Evolutionary conservation across 176 grass and related monocot genomes (phyloP).

Genomic region (Carex parvula): DNA sequence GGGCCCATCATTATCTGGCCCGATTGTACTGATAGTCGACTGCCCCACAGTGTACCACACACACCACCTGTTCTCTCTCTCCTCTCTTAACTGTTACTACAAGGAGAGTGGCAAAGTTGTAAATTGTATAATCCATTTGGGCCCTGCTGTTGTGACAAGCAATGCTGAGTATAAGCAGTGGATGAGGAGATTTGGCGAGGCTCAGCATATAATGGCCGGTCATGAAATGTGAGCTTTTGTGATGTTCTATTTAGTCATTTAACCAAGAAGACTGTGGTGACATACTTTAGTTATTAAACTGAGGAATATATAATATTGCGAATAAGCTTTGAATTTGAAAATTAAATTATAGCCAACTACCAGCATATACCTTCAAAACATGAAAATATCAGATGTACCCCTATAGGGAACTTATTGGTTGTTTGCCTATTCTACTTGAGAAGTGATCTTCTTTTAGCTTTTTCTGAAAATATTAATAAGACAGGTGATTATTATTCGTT

Average conservation of each 20-base stretch:
- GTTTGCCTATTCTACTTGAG: neutral
- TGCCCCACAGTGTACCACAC: slow-evolving; percentile 72
- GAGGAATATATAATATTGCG: neutral
- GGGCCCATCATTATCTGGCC: slow-evolving; percentile 59
- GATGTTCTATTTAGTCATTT: slow-evolving; percentile 23
- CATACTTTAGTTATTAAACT: neutral
- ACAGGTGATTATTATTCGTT: too few relatives aligned
- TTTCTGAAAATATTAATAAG: too few relatives aligned
- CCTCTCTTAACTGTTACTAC: slow-evolving; percentile 55
- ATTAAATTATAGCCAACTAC: neutral
- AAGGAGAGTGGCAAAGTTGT: slow-evolving; percentile 56
- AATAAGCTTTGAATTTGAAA: slow-evolving; percentile 5
- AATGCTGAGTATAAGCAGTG: slow-evolving; percentile 62
- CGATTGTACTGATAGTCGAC: slow-evolving; percentile 73
- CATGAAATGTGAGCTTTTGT: slow-evolving; percentile 81
- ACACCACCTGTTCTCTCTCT: slow-evolving; percentile 55
- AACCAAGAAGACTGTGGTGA: neutral
- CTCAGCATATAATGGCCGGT: slow-evolving; percentile 95
- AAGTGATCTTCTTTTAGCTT: neutral
- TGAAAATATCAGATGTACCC: neutral
- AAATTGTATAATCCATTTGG: slow-evolving; percentile 97
- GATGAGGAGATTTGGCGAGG: slow-evolving; percentile 67
- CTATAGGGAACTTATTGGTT: neutral
- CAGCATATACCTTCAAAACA: neutral
- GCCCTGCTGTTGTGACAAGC: slow-evolving; percentile 71